Conservation (phyloP, 805 yeast species). For the Pichia rugopelliculosa region DNA sequence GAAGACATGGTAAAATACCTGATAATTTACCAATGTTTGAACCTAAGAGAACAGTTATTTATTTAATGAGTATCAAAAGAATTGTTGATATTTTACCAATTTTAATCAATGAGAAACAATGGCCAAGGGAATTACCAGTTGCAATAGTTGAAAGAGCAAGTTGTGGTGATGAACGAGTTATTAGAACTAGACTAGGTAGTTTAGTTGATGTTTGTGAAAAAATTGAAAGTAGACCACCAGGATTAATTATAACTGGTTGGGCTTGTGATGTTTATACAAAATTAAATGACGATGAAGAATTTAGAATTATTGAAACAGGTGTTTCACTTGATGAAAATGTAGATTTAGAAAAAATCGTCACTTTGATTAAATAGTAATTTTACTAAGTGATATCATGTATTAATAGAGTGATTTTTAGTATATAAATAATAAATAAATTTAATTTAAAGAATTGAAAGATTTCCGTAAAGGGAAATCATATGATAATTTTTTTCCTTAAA, state of each 20-base stretch:
- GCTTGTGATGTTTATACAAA: conserved; percentile 43
- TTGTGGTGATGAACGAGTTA: conserved; percentile 85
- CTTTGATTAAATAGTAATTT: conserved; percentile 8
- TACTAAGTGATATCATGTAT: neutral
- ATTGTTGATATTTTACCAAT: conserved; percentile 47
- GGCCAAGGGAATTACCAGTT: conserved; percentile 71
- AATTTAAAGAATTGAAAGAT: neutral
- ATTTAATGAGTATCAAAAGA: conserved; percentile 85
- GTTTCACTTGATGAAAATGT: conserved; percentile 6
- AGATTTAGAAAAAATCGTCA: conserved; percentile 9
- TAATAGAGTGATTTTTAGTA: no score
- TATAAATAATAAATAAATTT: no score
- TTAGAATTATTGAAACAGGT: conserved; percentile 19
- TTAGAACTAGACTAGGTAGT: conserved; percentile 61
- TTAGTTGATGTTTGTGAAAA: conserved; percentile 68
- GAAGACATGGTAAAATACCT: conserved; percentile 79
- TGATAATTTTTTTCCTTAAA: neutral
- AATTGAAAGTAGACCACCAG: conserved; percentile 89
- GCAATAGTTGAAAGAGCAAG: conserved; percentile 87
- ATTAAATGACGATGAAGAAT: conserved; percentile 17
- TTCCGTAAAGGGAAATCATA: conserved; percentile 1
- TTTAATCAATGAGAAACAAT: conserved; percentile 36
- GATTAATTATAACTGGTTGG: conserved; percentile 72
- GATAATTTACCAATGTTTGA: conserved; percentile 62
- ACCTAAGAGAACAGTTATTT: conserved; percentile 69